Evolutionary conservation across 1,284 basidiomycete genomes (phyloP).

Genomic region (Fistulinella staudtii): DNA sequence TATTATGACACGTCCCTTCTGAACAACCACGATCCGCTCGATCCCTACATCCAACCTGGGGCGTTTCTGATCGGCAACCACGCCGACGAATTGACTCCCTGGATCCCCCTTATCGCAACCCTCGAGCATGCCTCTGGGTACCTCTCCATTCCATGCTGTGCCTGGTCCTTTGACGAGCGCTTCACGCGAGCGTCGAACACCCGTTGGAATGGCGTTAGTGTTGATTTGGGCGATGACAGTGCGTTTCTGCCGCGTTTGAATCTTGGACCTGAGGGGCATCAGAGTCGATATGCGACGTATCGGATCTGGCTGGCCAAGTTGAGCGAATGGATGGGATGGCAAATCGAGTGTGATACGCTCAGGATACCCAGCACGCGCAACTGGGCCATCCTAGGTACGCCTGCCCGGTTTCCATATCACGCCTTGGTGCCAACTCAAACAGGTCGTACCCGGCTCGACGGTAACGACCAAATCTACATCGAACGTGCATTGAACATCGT

Average conservation of each 20-base stretch:
- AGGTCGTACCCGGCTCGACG: conserved; percentile 32
- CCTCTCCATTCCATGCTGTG: conserved; percentile 90
- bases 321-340: conserved; percentile 76
- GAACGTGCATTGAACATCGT: conserved; percentile 45
- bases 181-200: conserved; percentile 45
- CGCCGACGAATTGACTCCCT: conserved; percentile 93
- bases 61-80: conserved; percentile 93
- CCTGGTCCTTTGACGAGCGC: conserved; percentile 69
- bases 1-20: conserved; percentile 5
- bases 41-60: conserved; percentile 27
- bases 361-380: conserved; percentile 91
- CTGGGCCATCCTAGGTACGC: conserved; percentile 84
- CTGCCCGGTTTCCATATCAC: neutral
- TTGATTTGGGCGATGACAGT: conserved; percentile 22
- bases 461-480: conserved; percentile 32
- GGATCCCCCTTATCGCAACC: conserved; percentile 74
- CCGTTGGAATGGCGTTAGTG: neutral
- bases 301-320: conserved; percentile 77
- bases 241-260: conserved; percentile 48
- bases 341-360: conserved; percentile 80
- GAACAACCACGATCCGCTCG: neutral
- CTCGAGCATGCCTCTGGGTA: conserved; percentile 64
- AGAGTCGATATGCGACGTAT: conserved; percentile 75
- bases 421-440: conserved; percentile 17
- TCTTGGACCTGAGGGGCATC: conserved; percentile 54